Percentiles rank a stretch among this genome's conserved stretches.
phyloP scores from a whole-genome alignment of 2,329 filamentous ascomycete species.

The Neonectria ditissima region DNA sequence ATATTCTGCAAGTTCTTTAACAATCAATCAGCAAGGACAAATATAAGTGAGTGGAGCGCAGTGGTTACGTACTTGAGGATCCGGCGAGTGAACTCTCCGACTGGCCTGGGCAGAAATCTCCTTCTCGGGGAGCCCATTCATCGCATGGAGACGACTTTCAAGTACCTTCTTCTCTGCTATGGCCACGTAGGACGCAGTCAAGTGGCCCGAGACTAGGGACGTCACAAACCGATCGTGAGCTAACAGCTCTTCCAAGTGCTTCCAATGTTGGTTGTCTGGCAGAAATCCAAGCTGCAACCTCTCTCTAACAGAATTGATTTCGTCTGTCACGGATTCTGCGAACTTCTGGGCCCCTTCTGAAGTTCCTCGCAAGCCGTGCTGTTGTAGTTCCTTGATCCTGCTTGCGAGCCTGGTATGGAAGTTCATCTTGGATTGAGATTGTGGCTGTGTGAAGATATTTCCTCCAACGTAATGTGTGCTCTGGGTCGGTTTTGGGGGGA shows the following conservation, averaged over 20 bases:
- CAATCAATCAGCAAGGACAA: constrained; percentile 24
- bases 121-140: constrained; percentile 42
- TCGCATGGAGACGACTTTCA: constrained; percentile 38
- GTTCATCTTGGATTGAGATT: constrained; percentile 38
- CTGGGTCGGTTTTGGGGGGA: constrained; percentile 1
- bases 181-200: constrained; percentile 47
- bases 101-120: constrained; percentile 43
- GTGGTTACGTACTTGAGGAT: constrained; percentile 49
- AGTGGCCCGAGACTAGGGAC: constrained; percentile 43
- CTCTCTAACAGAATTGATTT: constrained; percentile 44
- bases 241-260: constrained; percentile 44
- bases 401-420: constrained; percentile 41
- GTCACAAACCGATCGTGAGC: constrained; percentile 47
- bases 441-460: constrained; percentile 41
- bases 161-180: constrained; percentile 43
- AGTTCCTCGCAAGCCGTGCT: constrained; percentile 17
- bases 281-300: constrained; percentile 45
- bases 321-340: constrained; percentile 38
- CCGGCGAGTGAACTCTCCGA: constrained; percentile 35
- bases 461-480: constrained; percentile 25
- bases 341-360: constrained; percentile 12
- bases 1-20: constrained; percentile 51
- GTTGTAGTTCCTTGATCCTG: constrained; percentile 29
- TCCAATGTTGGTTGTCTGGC: constrained; percentile 52
- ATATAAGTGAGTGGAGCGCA: background rate